phyloP scores from a whole-genome alignment of 1,139 yeast genomes.

The Suhomyces kunorum region DNA sequence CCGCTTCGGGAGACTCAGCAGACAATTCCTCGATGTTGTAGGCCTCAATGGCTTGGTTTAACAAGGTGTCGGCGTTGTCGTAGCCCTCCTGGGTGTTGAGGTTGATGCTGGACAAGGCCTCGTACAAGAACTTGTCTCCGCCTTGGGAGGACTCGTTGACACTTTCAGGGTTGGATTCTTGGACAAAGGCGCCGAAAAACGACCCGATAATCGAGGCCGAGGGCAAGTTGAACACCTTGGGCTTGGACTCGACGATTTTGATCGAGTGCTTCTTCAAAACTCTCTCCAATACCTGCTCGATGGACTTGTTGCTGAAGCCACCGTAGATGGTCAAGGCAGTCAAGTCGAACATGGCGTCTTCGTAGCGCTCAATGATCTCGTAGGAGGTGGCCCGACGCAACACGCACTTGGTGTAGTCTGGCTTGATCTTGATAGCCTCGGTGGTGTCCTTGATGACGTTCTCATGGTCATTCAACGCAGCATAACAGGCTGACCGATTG shows the following conservation, averaged over 20 bases:
- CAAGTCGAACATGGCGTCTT: conserved; percentile 88
- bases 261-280: conserved; percentile 77
- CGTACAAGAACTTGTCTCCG: conserved; percentile 63
- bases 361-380: conserved; percentile 74
- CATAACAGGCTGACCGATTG: conserved; percentile 93
- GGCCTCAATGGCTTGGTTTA: conserved; percentile 66
- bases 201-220: conserved; percentile 84
- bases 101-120: conserved; percentile 66
- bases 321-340: conserved; percentile 81
- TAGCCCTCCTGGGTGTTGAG: conserved; percentile 70
- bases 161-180: conserved; percentile 49
- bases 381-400: conserved; percentile 76
- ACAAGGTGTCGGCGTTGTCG: conserved; percentile 67
- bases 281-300: conserved; percentile 84
- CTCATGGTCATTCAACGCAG: conserved; percentile 74
- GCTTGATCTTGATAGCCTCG: conserved; percentile 79
- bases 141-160: conserved; percentile 50
- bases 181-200: conserved; percentile 74
- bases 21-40: conserved; percentile 43
- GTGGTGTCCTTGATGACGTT: conserved; percentile 88
- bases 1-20: conserved; percentile 49
- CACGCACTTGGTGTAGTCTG: conserved; percentile 83
- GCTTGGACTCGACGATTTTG: conserved; percentile 61
- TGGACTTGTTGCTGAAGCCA: conserved; percentile 74
- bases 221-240: conserved; percentile 61